A percentile compares a stretch with the other conserved stretches of the same genome.
Evolutionary conservation across 805 yeast genomes (phyloP).

Genomic region (Starmerella bombi): DNA sequence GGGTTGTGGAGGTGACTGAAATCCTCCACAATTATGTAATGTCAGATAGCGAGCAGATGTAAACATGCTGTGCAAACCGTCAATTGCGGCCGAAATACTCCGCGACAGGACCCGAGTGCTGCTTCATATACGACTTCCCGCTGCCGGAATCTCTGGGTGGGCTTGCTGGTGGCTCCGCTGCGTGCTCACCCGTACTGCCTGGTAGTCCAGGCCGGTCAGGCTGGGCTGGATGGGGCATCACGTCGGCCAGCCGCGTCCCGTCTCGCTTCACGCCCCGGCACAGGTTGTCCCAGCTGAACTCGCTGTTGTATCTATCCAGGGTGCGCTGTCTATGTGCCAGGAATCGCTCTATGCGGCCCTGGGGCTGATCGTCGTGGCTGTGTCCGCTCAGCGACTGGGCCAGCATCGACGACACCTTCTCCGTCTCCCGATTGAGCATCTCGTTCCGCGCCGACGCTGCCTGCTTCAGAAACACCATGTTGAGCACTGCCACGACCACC

Average conservation of each 20-base stretch:
- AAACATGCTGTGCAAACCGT: background rate
- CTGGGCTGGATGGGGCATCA: too few species aligned
- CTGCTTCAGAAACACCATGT: slow-evolving; percentile 28
- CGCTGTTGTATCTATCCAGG: slow-evolving; percentile 12
- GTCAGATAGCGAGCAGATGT: too few species aligned
- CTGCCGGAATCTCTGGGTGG: too few species aligned
- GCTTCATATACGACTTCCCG: too few species aligned
- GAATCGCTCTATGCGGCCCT: slow-evolving; percentile 43
- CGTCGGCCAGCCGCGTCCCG: background rate
- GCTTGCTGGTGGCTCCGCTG: too few species aligned
- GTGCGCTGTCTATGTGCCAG: slow-evolving; percentile 28
- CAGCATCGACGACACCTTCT: slow-evolving; percentile 30
- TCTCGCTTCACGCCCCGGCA: background rate
- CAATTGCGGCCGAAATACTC: too few species aligned
- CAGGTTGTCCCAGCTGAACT: slow-evolving; percentile 9
- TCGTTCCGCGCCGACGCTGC: slow-evolving; percentile 18
- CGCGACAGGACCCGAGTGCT: too few species aligned
- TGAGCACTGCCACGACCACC: slow-evolving; percentile 29
- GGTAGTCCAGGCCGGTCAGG: too few species aligned
- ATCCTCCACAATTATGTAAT: background rate
- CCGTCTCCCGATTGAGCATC: slow-evolving; percentile 16
- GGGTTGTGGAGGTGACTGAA: background rate
- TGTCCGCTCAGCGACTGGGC: slow-evolving; percentile 37
- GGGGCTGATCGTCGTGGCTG: slow-evolving; percentile 38
- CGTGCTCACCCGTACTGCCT: too few species aligned